Percentiles rank a stretch among this genome's conserved stretches.
Conservation (phyloP, 2,329 filamentous ascomycete genomes). For the Fusarium buxicola region DNA sequence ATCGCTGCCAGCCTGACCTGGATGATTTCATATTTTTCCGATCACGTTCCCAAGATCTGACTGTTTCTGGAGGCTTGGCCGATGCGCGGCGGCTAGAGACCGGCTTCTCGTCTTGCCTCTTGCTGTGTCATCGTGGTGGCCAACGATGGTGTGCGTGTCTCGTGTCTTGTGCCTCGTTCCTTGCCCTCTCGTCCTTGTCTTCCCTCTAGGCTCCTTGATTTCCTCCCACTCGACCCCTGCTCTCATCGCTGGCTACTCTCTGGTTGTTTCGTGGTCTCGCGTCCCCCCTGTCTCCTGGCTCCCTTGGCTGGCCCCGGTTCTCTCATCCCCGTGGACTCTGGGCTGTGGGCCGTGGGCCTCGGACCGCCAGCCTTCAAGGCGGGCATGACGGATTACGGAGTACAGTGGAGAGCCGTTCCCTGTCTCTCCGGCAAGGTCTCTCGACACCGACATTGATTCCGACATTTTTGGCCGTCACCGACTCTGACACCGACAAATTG, state of each 20-base stretch:
- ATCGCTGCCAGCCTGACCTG: constrained; percentile 20
- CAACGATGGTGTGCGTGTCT: constrained; percentile 23
- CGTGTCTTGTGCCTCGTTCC: constrained; percentile 29
- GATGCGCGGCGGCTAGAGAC: constrained; percentile 15
- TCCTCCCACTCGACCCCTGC: constrained; percentile 12
- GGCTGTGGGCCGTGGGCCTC: constrained; percentile 33
- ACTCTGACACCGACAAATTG: constrained; percentile 37
- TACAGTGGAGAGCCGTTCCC: constrained; percentile 38
- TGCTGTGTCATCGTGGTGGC: constrained; percentile 19
- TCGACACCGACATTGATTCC: constrained; percentile 45
- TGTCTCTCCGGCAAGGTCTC: constrained; percentile 31
- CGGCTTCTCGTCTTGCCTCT: constrained; percentile 11
- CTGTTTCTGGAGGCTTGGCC: constrained; percentile 21
- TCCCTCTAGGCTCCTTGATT: constrained; percentile 22
- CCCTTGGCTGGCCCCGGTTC: constrained; percentile 29
- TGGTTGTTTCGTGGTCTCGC: constrained; percentile 20
- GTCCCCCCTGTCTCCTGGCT: constrained; percentile 20
- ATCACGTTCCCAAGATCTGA: constrained; percentile 33
- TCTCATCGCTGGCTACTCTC: constrained; percentile 17
- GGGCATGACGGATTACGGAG: constrained; percentile 35
- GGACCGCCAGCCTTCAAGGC: constrained; percentile 37
- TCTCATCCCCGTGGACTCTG: constrained; percentile 29
- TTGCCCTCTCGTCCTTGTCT: constrained; percentile 18
- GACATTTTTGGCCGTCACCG: constrained; percentile 42
- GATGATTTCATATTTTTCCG: constrained; percentile 35